Base-by-base conservation (phyloP, 2,329 filamentous ascomycete species). In the Fusarium phyllophilum region DNA sequence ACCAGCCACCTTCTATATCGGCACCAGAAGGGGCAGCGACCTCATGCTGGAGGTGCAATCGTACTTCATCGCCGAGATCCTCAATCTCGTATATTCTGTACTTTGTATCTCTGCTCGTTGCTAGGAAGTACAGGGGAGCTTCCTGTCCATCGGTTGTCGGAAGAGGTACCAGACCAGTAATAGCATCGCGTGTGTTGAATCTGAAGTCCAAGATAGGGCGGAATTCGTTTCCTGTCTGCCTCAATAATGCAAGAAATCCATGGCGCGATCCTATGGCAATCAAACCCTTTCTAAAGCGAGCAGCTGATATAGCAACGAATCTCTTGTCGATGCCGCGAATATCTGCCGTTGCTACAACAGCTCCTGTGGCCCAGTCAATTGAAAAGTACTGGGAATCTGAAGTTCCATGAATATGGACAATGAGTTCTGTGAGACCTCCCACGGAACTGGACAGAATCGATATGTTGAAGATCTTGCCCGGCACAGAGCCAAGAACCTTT, bases 51-150 rank as follows among this genome's bases (percentile, higher is more conserved):
- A 92, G 85, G 17, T 81, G 73, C 5, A 90, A 72, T 11, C 61
- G 45, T 18, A 76, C 49, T 26, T 66, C 65, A 3, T 75, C 69
- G 2, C 75, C 66, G 6, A 71, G 59, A 10, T 74, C 41, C 41
- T 79, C 61, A 59, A 87, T 77, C 36, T 85, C 81, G 77, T 87
- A 94, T 55, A 96, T 89, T 44, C 92, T 89, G 75, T 92, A 95
- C 56, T 86, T 90, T 5, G 94, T 94, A 80, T 97, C 93, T 61
- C 95, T 89, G 44, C 92, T 92, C 8, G 93, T 94, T 0, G 92
- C 92, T 20, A 96, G 82, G 46, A 97, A 86, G 65, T 89, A 86
- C 33, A 57, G 75, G 18, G 70, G 61, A n/a, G 73, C 68, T 38
- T 76, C 57, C 1, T 62, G 36, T 36, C 45, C 56, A 26, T 55